Base-by-base conservation (phyloP, 2,329 filamentous ascomycete genomes). In the Biscogniauxia sp. region DNA sequence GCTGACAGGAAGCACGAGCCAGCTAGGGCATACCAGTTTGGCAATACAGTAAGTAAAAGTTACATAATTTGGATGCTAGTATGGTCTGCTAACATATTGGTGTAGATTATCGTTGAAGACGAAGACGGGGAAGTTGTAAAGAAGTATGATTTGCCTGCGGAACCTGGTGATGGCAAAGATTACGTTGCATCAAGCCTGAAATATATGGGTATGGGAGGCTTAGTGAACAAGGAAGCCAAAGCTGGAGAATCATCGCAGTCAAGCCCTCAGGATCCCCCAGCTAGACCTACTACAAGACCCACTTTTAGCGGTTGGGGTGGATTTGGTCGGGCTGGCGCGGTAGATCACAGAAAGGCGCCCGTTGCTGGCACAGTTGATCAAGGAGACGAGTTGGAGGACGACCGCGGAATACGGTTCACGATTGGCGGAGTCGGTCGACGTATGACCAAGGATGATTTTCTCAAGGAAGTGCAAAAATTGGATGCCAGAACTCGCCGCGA, bases 101-200 rank as follows among this genome's bases (percentile, higher is more conserved):
- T 17, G 56, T 19, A 91, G 79, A 92, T 96, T 65, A 94, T 96
- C 72, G 90, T 96, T 17, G 91, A 96, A 76, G 91, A 96, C 64
- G 89, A 91, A 73, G 88, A 93, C 68, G 91, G 91, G 51, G 92
- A 96, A 73, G 92, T 96, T 32, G 84, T 96, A 72, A 93, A 93
- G 78, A 88, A 91, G 59, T 93, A 93, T 71, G 88, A 93, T 64
- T 83, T 94, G 26, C 88, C 89, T 0, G 77, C 82, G 0, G 75
- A 84, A 25, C 85, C 82, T 64, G 63, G 67, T 0, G 78, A 80
- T 13, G 71, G 71, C 17, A 78, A 75, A 60, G 75, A 79, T 13
- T 72, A 75, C 19, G 73, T 83, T 28, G 75, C 76, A 19, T 75
- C 79, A 23, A 76, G 82, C 58, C 75, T 84, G 41, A 84, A 84